Conservation (phyloP, 768 basidiomycete species). For the Suillus alpinus region DNA sequence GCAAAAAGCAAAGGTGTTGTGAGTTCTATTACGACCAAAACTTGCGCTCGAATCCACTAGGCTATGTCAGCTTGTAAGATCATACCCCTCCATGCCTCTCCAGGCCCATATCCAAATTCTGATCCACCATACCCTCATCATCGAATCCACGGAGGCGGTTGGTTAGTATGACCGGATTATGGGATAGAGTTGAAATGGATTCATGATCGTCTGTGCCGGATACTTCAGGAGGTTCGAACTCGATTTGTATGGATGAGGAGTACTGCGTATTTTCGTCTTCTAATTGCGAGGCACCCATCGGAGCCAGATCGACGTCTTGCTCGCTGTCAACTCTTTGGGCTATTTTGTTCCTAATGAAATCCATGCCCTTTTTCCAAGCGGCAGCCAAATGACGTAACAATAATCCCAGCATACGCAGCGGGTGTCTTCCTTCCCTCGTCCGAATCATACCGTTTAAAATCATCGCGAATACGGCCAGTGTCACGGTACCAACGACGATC, state of each 20-base stretch:
- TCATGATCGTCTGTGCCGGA: no score
- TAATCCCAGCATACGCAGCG: not conserved
- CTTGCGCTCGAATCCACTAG: no score
- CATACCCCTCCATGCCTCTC: no score
- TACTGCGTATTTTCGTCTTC: not conserved
- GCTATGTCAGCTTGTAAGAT: no score
- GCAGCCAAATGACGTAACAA: not conserved
- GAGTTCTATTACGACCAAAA: no score
- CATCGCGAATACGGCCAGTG: constrained; percentile 18
- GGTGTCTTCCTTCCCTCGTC: not conserved
- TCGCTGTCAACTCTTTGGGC: not conserved
- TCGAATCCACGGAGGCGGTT: not conserved
- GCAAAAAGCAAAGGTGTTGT: no score
- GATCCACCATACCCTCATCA: no score
- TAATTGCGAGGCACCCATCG: not conserved
- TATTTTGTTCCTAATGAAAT: not conserved
- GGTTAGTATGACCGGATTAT: not conserved
- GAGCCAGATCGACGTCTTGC: not conserved
- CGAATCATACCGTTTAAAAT: not conserved
- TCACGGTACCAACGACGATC: constrained; percentile 27
- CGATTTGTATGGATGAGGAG: not conserved
- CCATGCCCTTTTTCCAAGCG: not conserved
- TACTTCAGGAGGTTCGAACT: no score
- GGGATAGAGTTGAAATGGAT: no score
- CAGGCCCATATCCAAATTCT: no score